phyloP scores from a whole-genome alignment of 805 yeast species.

The Starmerella riodocensis region DNA sequence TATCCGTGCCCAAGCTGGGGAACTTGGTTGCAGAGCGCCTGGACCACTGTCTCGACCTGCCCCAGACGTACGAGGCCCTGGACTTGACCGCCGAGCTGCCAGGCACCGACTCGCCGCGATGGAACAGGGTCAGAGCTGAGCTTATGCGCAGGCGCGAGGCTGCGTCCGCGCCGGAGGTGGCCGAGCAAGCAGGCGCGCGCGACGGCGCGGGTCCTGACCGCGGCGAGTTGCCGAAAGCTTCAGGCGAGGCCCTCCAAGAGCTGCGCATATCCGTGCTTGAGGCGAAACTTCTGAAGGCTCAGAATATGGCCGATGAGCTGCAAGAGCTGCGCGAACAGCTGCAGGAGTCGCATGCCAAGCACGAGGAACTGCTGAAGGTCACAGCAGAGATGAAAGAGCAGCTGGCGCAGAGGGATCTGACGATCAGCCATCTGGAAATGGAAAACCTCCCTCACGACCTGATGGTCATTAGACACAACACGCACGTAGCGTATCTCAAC shows the following conservation, averaged over 20 bases:
- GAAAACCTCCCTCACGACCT: constrained; percentile 8
- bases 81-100: neutral
- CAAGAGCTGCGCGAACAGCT: constrained; percentile 2
- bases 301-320: constrained; percentile 10
- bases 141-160: no score
- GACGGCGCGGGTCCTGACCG: no score
- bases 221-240: no score
- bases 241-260: no score
- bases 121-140: neutral
- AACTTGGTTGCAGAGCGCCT: neutral
- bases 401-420: constrained; percentile 14
- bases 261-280: constrained; percentile 9
- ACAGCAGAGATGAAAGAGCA: constrained; percentile 7
- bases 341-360: neutral
- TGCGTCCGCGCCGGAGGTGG: no score
- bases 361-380: neutral
- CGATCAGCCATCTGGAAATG: constrained; percentile 15
- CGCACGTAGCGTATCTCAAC: neutral
- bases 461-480: neutral
- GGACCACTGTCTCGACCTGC: neutral
- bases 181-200: no score
- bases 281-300: constrained; percentile 11
- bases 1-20: neutral
- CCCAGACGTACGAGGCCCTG: neutral
- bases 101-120: neutral